Percentiles rank a stretch among this genome's conserved stretches.
These are phyloP conservation scores for Aspergillus sp. DNA, from an alignment of 2,329 filamentous ascomycete species.

Conservation along the genomic window DNA sequence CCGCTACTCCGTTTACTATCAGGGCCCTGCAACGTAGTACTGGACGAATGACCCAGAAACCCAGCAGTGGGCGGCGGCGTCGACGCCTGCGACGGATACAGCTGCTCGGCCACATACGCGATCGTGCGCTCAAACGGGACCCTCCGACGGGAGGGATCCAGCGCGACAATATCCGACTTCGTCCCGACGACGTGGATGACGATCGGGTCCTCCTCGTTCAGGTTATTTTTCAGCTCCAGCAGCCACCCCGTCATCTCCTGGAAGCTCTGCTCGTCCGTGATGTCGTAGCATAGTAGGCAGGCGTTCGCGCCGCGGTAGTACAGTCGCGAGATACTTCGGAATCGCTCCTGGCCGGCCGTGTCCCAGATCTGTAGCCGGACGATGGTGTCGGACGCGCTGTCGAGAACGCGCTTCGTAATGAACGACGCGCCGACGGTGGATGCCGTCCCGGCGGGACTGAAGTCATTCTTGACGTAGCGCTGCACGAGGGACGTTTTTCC, in stretches of 20 bases:
- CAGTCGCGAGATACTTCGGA: conserved; percentile 87
- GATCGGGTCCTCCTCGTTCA: conserved; percentile 65
- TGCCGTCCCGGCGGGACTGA: conserved; percentile 42
- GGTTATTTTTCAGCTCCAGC: conserved; percentile 75
- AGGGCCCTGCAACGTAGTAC: conserved; percentile 30
- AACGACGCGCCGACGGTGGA: conserved; percentile 81
- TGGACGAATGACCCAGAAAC: conserved; percentile 24
- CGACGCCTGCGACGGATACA: conserved; percentile 67
- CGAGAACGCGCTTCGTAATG: conserved; percentile 75
- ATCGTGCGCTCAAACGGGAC: conserved; percentile 96
- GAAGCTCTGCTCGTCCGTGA: conserved; percentile 82
- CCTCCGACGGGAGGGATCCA: conserved; percentile 73
- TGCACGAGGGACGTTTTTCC: conserved; percentile 55
- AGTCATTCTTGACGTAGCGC: conserved; percentile 48
- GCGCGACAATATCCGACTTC: conserved; percentile 84
- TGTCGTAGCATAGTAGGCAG: conserved; percentile 91
- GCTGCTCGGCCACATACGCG: conserved; percentile 89
- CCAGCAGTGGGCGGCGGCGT: conserved; percentile 67
- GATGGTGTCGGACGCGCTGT: conserved; percentile 79
- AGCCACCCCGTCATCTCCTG: conserved; percentile 92
- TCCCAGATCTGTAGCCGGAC: conserved; percentile 97
- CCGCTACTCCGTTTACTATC: conserved; percentile 49
- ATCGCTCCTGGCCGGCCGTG: conserved; percentile 92
- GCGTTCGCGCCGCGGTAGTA: conserved; percentile 97
- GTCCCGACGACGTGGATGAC: conserved; percentile 95